Conservation (phyloP, 768 basidiomycete genomes). For the Dacryopinax spathularia region DNA sequence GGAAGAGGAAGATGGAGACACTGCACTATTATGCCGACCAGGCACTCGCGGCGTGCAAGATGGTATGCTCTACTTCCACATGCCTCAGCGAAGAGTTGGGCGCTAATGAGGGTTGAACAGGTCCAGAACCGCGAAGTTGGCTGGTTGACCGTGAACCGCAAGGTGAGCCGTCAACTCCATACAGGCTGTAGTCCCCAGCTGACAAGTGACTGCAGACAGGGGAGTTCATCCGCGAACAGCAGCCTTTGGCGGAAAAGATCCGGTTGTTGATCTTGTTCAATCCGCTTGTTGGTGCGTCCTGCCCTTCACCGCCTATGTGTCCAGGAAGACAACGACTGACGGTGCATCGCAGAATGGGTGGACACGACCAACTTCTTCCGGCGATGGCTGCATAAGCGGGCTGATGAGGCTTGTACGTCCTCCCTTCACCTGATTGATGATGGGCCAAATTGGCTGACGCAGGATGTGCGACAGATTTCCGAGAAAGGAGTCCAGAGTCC, state of each 20-base stretch:
- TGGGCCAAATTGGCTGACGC: background rate
- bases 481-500: background rate
- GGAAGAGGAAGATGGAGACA: too few species aligned
- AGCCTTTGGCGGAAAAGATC: background rate
- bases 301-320: too few species aligned
- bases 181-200: background rate
- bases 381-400: background rate
- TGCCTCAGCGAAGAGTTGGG: background rate
- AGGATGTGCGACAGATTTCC: background rate
- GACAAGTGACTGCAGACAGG: background rate
- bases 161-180: background rate
- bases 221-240: background rate
- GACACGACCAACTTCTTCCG: background rate
- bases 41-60: background rate
- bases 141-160: background rate
- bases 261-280: background rate
- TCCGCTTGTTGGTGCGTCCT: background rate
- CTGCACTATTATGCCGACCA: background rate
- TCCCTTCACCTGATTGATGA: background rate
- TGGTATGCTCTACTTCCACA: background rate
- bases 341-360: background rate
- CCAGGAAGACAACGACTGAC: too few species aligned
- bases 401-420: background rate
- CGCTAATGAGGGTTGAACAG: background rate
- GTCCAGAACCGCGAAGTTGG: background rate